Evolutionary conservation across 2,329 filamentous ascomycete genomes (phyloP), one percentile per base, ranked within the genome.

Genomic region (Hypoxylon sp.): DNA sequence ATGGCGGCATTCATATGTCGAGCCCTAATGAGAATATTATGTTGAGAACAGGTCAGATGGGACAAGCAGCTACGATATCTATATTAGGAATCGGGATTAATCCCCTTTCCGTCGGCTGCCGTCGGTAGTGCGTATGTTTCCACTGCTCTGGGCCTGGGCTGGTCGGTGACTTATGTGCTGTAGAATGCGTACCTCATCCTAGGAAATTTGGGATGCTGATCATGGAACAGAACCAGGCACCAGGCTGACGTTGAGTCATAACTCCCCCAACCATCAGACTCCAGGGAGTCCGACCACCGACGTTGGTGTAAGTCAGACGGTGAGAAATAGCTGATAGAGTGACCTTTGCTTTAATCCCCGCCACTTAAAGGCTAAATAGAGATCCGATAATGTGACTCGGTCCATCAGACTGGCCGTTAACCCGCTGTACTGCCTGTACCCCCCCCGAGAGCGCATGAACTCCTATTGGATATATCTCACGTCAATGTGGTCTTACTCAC

Each of bases 321-420:
- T 61, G 50, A 63, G 54, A 31, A 33, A 50, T 52, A 14, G 51
- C 51, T 53, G 58, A 59, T 37, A 46, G 39, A 58, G 44, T 59
- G 44, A 47, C 37, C 29, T 57, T 57, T 50, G 51, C 52, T 50
- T 62, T 42, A 26, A 48, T 55, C 58, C 47, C 48, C 53, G 51
- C 58, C 42, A 56, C 35, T 39, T 55, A 63, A 63, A 61, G 60
- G 56, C 65, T 64, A 68, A 68, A 65, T 68, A 57, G 44, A 65
- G 46, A 46, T 46, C 48, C 61, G 61, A 67, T 37, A 70, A 64
- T 61, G 65, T 70, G 64, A 70, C 67, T 70, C 67, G 67, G 63
- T 31, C 67, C 46, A 67, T 67, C 35, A 67, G 61, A 70, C 67
- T 60, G 19, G 31, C 63, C 63, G 63, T 59, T 47, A 58, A 51